Base-by-base conservation (phyloP, 352 stramenopile species). In the Phytopythium helicoides region DNA sequence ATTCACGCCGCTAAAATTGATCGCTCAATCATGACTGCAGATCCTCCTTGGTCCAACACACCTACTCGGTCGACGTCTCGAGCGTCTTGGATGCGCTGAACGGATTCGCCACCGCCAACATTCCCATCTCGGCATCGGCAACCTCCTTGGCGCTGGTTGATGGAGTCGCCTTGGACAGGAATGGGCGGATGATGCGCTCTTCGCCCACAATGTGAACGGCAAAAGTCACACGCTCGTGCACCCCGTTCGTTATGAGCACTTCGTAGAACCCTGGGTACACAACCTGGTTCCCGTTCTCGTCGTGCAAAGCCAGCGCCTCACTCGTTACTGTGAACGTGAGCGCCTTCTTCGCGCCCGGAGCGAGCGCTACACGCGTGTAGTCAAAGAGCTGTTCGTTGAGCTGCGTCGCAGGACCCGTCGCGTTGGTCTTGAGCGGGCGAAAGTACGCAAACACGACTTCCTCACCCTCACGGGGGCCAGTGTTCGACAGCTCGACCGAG, bases 361-460 rank as follows among this genome's bases (percentile, higher is more conserved):
- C 35, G 3, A 92, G 60, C 46, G 67, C 69, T n/a, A 89, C 62
- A 7, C 82, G 80, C 48, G 71, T 54, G 48, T 86, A 92, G 42
- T 66, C 66, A 38, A 92, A 91, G 28, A 92, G 60, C 54, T 92
- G 82, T 61, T 91, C 66, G 55, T 92, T 90, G 35, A 92, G 62
- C 22, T 86, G 58, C 40, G 68, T 77, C 21, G 66, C 82, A 1
- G 69, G 68, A 10, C 80, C 82, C 0, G 77, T 89, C 18, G 63
- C 69, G 40, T 85, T 70, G 10, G 75, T 71, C 10, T 71, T 67
- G 4, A 92, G 54, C 8, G 82, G 80, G 4, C 80, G 77, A 56
- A 92, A 92, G 56, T 82, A 91, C 15, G 76, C 82, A 53, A 92
- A 73, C 37, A 92, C 64, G n/a, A 92, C 76, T 64, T 92, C 82